Conservation (phyloP, 2,329 filamentous ascomycete genomes). For the Aspergillus ruber region DNA sequence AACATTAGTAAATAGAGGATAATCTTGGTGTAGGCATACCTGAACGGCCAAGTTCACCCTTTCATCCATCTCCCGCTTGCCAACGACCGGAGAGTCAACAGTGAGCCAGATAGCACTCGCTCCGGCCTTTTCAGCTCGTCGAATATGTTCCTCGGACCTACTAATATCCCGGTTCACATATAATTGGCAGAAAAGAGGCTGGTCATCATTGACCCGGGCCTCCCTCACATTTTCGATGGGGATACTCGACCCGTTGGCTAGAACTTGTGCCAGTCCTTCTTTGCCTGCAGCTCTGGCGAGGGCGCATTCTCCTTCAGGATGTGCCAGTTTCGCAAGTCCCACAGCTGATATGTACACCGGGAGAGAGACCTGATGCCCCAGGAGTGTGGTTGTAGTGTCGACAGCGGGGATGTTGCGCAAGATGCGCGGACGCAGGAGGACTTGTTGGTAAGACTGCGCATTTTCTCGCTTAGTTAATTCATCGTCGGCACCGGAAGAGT, state of each 20-base stretch:
- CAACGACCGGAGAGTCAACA: slow-evolving; percentile 29
- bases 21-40: slow-evolving; percentile 6
- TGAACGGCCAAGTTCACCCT: slow-evolving; percentile 19
- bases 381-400: slow-evolving; percentile 28
- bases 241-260: slow-evolving; percentile 35
- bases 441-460: slow-evolving; percentile 36
- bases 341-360: slow-evolving; percentile 39
- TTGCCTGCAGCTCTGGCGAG: slow-evolving; percentile 35
- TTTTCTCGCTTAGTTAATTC: slow-evolving; percentile 43
- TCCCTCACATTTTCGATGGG: slow-evolving; percentile 34
- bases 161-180: slow-evolving; percentile 31
- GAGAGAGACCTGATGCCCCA: slow-evolving; percentile 27
- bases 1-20: not conserved
- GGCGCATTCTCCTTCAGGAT: slow-evolving; percentile 39
- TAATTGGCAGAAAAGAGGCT: slow-evolving; percentile 31
- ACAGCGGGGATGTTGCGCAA: slow-evolving; percentile 34
- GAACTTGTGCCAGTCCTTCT: slow-evolving; percentile 30
- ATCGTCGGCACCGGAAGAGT: slow-evolving; percentile 47
- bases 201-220: slow-evolving; percentile 11
- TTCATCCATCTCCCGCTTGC: slow-evolving; percentile 28
- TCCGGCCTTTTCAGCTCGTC: slow-evolving; percentile 21
- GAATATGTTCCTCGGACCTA: slow-evolving; percentile 19
- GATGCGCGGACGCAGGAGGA: slow-evolving; percentile 44
- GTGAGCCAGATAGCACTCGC: slow-evolving; percentile 27
- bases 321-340: slow-evolving; percentile 39